phyloP scores from a whole-genome alignment of 2,329 filamentous ascomycete species.

The Didymella pinodella region DNA sequence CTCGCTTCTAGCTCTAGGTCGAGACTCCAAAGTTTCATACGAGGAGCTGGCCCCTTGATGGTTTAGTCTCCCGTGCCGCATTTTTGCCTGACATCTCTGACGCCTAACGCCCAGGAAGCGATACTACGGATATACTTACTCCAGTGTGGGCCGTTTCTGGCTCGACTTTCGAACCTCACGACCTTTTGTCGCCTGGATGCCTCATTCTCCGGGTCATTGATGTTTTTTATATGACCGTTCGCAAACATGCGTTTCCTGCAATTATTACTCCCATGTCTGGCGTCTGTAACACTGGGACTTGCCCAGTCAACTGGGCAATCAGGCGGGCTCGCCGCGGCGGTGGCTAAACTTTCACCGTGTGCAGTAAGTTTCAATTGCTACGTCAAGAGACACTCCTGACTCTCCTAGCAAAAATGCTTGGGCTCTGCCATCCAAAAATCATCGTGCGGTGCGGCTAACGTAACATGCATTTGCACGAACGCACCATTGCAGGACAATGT shows the following conservation, averaged over 20 bases:
- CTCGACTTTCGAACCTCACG: constrained; percentile 4
- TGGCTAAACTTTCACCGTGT: constrained; percentile 28
- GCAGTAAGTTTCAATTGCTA: constrained; percentile 25
- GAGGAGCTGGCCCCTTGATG: constrained; percentile 6
- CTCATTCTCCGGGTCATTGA: background rate
- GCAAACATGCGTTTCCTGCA: constrained; percentile 29
- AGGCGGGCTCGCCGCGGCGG: constrained; percentile 18
- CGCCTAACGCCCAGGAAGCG: constrained; percentile 8
- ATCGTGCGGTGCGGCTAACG: constrained; percentile 21
- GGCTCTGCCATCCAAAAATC: constrained; percentile 21
- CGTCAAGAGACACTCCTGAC: background rate
- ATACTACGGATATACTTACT: constrained; percentile 19
- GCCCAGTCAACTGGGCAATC: constrained; percentile 28
- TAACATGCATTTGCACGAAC: constrained; percentile 29
- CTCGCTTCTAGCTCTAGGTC: constrained; percentile 16
- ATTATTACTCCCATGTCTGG: constrained; percentile 27
- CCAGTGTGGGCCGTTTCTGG: constrained; percentile 7
- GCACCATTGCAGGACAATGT: constrained; percentile 23
- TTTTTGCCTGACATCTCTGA: constrained; percentile 7
- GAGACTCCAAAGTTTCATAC: constrained; percentile 16
- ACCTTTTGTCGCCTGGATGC: constrained; percentile 5
- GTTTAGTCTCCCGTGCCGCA: constrained; percentile 5
- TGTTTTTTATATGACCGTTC: background rate
- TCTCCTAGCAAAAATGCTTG: constrained; percentile 27
- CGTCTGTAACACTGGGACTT: constrained; percentile 25